Base-by-base conservation (phyloP, 2,329 filamentous ascomycete species). In the Cercospora nicotianae region DNA sequence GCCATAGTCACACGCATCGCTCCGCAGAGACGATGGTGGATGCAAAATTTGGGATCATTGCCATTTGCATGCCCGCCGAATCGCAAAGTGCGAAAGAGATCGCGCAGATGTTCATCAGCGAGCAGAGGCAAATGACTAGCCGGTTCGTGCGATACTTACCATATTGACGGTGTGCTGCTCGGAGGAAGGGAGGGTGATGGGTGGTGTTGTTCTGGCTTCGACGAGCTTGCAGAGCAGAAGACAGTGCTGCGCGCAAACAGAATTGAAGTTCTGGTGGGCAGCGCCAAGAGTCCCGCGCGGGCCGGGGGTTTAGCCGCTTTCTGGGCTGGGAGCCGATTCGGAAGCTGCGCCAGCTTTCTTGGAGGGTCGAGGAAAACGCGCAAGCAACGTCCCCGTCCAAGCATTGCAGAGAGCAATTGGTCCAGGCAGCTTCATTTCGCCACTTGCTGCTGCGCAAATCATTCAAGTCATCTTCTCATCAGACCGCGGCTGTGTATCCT, bases 1-100 rank as follows among this genome's bases (percentile, higher is more conserved):
- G 85, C 85, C 85, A 77, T 73, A 66, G 72, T 73, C 75, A 74
- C 72, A 73, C 68, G 59, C 71, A 72, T 69, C 70, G 57, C 69
- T 72, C 68, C 70, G 60, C 72, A 66, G 72, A 73, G 69, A 65
- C 64, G 69, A 70, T 72, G 71, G 70, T 73, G 70, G 70, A 70
- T 61, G 45, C 28, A 53, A 53, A 59, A 33, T 63, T 28, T 13
- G 45, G 60, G 67, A 68, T 69, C 68, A 69, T 70, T 68, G 70
- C 72, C 66, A 61, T 51, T 18, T 65, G 72, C 72, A 68, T 73
- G 70, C 71, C 60, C 68, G 70, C 71, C 63, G 65, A 60, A 42
- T 69, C 64, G 64, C 63, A 36, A 48, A 68, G 69, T 68, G 69
- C 61, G 62, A 57, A 42, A 48, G 23, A 48, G 59, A 60, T 55